Base-by-base conservation (phyloP, 495 filamentous ascomycete genomes). In the Hamigera avellanea region DNA sequence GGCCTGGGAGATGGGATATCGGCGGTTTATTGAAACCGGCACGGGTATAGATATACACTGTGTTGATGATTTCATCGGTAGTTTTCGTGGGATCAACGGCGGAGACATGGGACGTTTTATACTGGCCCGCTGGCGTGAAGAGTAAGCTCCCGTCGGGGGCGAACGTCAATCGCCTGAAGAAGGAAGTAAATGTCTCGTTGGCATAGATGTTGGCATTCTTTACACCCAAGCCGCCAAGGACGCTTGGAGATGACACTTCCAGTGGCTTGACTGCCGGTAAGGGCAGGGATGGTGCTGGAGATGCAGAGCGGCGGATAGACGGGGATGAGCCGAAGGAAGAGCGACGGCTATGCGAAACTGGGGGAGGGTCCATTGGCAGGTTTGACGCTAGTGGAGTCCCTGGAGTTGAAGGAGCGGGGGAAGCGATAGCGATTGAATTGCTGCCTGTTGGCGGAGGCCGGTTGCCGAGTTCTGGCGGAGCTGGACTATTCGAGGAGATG, bases 141-240 rank as follows among this genome's bases (percentile, higher is more conserved):
- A 99, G 72, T 31, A 99, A 64, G 55, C 89, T 95, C 12, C 93
- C 93, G 49, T 96, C 93, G 1, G 93, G 87, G 6, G 93, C 81
- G 54, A 96, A 99, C 0, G 93, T 86, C 27, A 99, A 63, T 23
- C 93, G 76, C 29, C 93, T 73, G 65, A 99, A 99, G 61, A 99
- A 99, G 2, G 93, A 96, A 0, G 86, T 96, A 21, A 95, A 75
- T 0, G 87, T 95, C 59, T 99, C 93, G 40, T 93, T 95, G n/a
- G 82, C 86, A 57, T 99, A 99, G 26, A 96, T 78, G 39, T 76
- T 88, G 26, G 88, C 73, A 45, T 94, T 95, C 52, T 76, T 80
- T 29, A 85, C 73, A 2, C 81, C 84, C 26, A 80, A 36, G 13
- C 75, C 68, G 17, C 68, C 61, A 23, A 67, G 57, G 16, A 69